Conservation (phyloP, 331 rosid genomes). For the Cydonia oblonga region DNA sequence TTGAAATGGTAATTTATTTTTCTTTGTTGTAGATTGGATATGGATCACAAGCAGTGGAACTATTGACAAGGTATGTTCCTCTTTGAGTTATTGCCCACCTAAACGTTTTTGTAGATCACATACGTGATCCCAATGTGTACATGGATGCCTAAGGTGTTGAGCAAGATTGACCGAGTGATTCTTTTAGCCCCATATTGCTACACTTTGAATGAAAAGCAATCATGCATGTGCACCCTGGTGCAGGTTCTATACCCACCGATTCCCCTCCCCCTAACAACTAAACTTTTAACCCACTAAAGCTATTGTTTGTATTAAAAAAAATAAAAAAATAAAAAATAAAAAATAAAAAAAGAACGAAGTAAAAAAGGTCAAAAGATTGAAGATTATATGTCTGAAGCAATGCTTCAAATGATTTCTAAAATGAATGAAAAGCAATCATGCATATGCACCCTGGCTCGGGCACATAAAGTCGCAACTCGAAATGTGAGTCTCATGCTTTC, state of each 20-base stretch:
- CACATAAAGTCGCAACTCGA: background rate
- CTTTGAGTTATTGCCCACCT: conserved; percentile 10
- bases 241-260: too few relatives aligned
- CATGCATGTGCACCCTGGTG: too few relatives aligned
- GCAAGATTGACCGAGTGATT: background rate
- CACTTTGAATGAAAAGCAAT: background rate
- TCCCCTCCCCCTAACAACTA: too few relatives aligned
- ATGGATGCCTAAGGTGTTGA: background rate
- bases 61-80: conserved; percentile 67
- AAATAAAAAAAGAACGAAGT: too few relatives aligned
- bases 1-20: conserved; percentile 4
- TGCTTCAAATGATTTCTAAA: background rate
- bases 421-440: too few relatives aligned
- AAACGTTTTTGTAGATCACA: background rate
- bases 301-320: too few relatives aligned
- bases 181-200: background rate
- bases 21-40: conserved; percentile 67
- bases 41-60: conserved; percentile 96
- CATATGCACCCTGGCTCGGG: too few relatives aligned
- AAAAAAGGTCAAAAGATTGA: too few relatives aligned
- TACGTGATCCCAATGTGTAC: background rate
- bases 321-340: too few relatives aligned
- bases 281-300: too few relatives aligned
- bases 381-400: background rate
- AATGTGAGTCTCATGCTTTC: background rate